These are phyloP conservation scores for Halophytophthora polymorphica DNA, from an alignment of 352 stramenopile species.

Conservation along the genomic window DNA sequence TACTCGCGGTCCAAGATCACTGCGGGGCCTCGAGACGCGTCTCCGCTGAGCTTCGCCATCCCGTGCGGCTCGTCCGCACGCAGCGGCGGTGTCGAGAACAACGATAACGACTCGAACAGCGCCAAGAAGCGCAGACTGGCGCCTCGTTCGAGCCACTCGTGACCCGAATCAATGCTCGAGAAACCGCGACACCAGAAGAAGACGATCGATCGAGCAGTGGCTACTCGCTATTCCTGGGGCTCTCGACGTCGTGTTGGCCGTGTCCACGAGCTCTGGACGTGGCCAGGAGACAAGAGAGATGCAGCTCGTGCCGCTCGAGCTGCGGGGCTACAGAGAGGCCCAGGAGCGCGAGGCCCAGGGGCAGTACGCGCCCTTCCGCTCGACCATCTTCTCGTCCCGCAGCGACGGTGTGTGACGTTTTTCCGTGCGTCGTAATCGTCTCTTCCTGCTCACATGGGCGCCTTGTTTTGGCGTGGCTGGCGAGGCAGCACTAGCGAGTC, in stretches of 20 bases:
- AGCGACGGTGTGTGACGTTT: constrained; percentile 13
- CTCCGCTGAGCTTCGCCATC: constrained; percentile 71
- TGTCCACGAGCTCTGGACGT: too few relatives aligned
- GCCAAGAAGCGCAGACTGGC: too few relatives aligned
- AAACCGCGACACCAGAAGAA: too few relatives aligned
- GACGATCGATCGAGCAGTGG: too few relatives aligned
- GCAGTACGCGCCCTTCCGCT: constrained; percentile 49
- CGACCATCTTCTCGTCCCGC: constrained; percentile 36
- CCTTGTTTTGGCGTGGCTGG: too few relatives aligned
- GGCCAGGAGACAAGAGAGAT: too few relatives aligned
- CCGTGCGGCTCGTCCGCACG: constrained; percentile 16
- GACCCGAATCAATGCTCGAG: too few relatives aligned
- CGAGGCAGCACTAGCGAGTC: constrained; percentile 16
- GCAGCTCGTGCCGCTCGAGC: constrained; percentile 45
- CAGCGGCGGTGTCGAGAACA: neutral
- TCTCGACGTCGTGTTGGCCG: too few relatives aligned
- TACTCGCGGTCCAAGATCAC: constrained; percentile 55
- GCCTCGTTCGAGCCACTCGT: too few relatives aligned
- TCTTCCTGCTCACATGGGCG: neutral
- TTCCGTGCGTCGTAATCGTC: neutral
- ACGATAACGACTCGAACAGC: neutral
- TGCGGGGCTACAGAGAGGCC: constrained; percentile 39
- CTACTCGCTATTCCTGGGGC: constrained; percentile 5
- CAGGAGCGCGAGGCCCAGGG: constrained; percentile 33
- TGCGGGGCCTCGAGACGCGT: constrained; percentile 25